Evolutionary conservation across 2,329 filamentous ascomycete genomes (phyloP).

Genomic region (Chaetomium olivaceum): DNA sequence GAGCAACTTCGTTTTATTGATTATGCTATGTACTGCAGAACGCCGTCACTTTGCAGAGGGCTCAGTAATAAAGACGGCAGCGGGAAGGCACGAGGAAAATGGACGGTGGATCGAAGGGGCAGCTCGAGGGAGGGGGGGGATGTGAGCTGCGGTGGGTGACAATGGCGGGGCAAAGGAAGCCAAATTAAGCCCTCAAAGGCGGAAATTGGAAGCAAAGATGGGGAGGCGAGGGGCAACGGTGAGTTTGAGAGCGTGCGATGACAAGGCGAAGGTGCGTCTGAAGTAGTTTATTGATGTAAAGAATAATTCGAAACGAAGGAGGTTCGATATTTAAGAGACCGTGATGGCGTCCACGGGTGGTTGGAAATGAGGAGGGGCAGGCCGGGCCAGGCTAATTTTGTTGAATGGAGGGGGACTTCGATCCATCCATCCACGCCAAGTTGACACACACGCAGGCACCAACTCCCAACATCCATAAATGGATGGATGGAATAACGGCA

Average conservation of each 20-base stretch:
- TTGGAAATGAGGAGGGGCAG: conserved; percentile 23
- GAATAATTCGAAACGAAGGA: not conserved
- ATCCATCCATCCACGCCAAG: not conserved
- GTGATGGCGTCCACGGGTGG: not conserved
- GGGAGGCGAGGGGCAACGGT: not conserved
- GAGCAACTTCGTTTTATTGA: conserved; percentile 51
- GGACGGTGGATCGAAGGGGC: conserved; percentile 1
- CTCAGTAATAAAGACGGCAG: conserved; percentile 17
- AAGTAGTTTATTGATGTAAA: not conserved
- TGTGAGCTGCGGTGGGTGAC: conserved; percentile 1
- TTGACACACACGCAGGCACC: conserved; percentile 10
- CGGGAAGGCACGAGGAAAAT: conserved; percentile 2
- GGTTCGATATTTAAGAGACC: conserved; percentile 14
- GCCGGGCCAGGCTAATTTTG: conserved; percentile 14
- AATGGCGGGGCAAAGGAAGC: conserved; percentile 19
- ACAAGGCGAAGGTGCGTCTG: not conserved
- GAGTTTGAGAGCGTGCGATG: not conserved
- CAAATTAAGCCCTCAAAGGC: conserved; percentile 9
- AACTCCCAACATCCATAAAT: conserved; percentile 5
- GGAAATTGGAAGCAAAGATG: not conserved
- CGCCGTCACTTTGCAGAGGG: conserved; percentile 19
- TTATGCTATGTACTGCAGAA: conserved; percentile 50
- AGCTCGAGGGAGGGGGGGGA: not conserved
- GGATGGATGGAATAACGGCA: not conserved
- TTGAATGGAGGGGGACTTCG: conserved; percentile 12